These are phyloP conservation scores for Artemisia tridentata DNA, from an alignment of 129 eudicot species.

Conservation along the genomic window DNA sequence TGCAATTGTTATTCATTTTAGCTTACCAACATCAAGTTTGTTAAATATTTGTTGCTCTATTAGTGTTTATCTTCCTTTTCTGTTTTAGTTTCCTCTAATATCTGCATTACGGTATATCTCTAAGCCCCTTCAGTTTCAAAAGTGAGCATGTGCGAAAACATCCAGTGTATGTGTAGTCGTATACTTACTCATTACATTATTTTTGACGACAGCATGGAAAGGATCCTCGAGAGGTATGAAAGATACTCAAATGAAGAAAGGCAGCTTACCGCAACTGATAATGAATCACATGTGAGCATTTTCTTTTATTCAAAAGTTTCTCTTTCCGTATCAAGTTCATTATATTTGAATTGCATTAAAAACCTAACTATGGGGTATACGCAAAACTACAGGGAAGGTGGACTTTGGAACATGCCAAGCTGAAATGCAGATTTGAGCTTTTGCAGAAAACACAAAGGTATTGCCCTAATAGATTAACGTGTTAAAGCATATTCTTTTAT, in stretches of 20 bases:
- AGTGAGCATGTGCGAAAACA: not conserved
- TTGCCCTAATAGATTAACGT: not conserved
- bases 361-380: not conserved
- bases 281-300: slow-evolving; percentile 49
- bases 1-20: no score
- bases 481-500: no score
- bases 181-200: slow-evolving; percentile 6
- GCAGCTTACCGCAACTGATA: slow-evolving; percentile 46
- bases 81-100: no score
- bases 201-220: slow-evolving; percentile 68
- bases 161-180: not conserved
- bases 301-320: not conserved
- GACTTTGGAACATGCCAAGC: slow-evolving; percentile 75
- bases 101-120: no score
- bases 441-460: slow-evolving; percentile 76
- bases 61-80: no score
- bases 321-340: not conserved
- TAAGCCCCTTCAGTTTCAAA: no score
- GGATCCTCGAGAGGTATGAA: slow-evolving; percentile 79
- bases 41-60: no score
- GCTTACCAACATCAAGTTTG: no score
- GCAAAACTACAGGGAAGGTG: slow-evolving; percentile 54
- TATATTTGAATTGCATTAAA: not conserved
- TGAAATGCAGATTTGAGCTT: slow-evolving; percentile 75
- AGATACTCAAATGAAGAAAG: slow-evolving; percentile 68